Evolutionary conservation across 768 basidiomycete species (phyloP).

Genomic region (Russula sp.): DNA sequence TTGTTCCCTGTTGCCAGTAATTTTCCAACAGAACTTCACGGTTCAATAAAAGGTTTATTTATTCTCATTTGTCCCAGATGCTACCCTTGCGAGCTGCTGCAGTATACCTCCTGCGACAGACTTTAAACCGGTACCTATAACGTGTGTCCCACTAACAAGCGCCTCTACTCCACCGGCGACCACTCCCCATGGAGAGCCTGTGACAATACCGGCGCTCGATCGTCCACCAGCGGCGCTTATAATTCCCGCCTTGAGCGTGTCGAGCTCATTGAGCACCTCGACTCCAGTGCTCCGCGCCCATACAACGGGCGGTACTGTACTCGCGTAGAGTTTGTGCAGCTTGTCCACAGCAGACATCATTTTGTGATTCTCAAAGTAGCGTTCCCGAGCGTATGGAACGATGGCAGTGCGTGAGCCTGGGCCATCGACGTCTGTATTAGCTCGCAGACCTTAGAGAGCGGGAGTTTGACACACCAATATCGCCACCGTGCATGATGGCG

Average conservation of each 20-base stretch:
- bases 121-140: constrained; percentile 35
- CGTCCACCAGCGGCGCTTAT: constrained; percentile 74
- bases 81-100: constrained; percentile 32
- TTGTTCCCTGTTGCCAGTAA: too few species aligned
- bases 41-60: not conserved
- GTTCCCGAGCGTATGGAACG: constrained; percentile 69
- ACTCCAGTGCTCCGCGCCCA: constrained; percentile 86
- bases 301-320: constrained; percentile 64
- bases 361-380: constrained; percentile 85
- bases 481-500: constrained; percentile 62
- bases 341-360: constrained; percentile 85
- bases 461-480: constrained; percentile 61
- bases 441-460: not conserved
- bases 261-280: constrained; percentile 88
- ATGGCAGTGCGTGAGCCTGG: constrained; percentile 74
- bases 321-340: constrained; percentile 81
- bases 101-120: constrained; percentile 36
- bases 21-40: too few species aligned
- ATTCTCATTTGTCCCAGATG: constrained; percentile 2
- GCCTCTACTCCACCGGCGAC: constrained; percentile 48
- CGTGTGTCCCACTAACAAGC: constrained; percentile 39
- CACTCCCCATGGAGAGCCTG: constrained; percentile 30
- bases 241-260: constrained; percentile 73
- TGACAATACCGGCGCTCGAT: constrained; percentile 15
- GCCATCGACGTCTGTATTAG: not conserved